Evolutionary conservation across 208 protist genomes (phyloP).

Genomic region (Leptomonas pyrrhocoris): DNA sequence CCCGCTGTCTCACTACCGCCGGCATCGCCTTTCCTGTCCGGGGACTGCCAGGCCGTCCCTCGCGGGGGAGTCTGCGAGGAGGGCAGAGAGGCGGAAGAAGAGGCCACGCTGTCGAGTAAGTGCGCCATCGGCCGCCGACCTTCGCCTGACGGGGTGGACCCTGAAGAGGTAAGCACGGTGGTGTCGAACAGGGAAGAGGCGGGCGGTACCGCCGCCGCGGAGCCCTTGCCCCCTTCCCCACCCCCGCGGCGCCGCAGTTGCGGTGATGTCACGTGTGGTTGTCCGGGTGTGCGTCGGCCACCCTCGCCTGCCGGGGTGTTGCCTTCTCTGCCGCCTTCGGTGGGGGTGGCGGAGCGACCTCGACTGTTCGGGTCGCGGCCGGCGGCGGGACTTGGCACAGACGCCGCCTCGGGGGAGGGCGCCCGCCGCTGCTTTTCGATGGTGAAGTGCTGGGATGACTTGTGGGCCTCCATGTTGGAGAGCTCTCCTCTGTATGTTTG

Average conservation of each 20-base stretch:
- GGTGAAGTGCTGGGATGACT: background rate
- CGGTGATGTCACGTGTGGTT: background rate
- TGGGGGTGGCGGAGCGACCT: background rate
- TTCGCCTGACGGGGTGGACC: constrained; percentile 15
- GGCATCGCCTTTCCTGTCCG: background rate
- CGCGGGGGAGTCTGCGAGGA: constrained; percentile 22
- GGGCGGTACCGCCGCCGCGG: background rate
- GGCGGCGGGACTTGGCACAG: constrained; percentile 5
- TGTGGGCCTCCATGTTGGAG: background rate
- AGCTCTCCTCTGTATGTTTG: background rate
- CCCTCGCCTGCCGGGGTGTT: background rate
- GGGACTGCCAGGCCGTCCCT: constrained; percentile 1
- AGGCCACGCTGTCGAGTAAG: constrained; percentile 32
- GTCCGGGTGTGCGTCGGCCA: background rate
- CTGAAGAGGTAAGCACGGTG: constrained; percentile 17
- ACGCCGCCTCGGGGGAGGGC: background rate
- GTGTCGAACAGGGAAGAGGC: constrained; percentile 19
- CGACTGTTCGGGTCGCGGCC: constrained; percentile 8
- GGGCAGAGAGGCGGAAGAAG: constrained; percentile 11
- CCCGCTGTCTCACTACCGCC: background rate
- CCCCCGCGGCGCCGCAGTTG: background rate
- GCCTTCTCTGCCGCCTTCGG: background rate
- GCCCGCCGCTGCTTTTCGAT: background rate
- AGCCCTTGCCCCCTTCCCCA: background rate
- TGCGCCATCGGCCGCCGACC: constrained; percentile 26